phyloP scores from a whole-genome alignment of 805 yeast species.

The Kodamaea neixiangensis region DNA sequence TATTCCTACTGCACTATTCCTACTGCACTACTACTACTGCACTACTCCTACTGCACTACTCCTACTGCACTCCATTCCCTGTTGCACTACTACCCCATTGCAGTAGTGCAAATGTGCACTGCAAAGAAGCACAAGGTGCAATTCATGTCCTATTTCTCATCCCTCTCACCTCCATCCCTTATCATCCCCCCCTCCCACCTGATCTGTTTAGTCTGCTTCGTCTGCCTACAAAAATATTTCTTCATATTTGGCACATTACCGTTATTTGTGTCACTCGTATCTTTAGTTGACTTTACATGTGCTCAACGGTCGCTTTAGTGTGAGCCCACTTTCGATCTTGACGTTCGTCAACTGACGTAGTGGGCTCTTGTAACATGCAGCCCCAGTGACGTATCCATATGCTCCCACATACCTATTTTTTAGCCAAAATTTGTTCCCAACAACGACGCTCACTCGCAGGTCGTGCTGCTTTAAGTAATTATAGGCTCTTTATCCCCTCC shows the following conservation, averaged over 20 bases:
- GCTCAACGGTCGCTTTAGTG: not conserved
- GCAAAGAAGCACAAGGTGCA: no score
- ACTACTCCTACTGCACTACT: no score
- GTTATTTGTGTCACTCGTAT: not conserved
- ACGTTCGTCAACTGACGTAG: not conserved
- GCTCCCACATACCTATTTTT: not conserved
- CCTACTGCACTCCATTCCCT: no score
- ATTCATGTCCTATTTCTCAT: no score
- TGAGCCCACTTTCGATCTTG: not conserved
- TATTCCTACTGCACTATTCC: no score
- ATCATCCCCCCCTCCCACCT: not conserved
- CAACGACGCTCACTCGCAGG: not conserved
- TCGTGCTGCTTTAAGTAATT: not conserved
- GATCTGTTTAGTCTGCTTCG: no score
- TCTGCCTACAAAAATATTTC: not conserved
- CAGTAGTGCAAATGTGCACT: no score
- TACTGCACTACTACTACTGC: no score
- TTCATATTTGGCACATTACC: not conserved
- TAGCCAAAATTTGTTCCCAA: not conserved
- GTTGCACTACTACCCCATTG: no score
- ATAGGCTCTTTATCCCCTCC: not conserved
- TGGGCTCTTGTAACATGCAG: not conserved
- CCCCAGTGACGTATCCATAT: not conserved
- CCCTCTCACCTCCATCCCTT: no score
- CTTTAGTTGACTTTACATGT: not conserved